Percentiles rank a stretch among this genome's conserved stretches.
Evolutionary conservation across 305 asterid genomes (phyloP).

Genomic region (Vinca major): DNA sequence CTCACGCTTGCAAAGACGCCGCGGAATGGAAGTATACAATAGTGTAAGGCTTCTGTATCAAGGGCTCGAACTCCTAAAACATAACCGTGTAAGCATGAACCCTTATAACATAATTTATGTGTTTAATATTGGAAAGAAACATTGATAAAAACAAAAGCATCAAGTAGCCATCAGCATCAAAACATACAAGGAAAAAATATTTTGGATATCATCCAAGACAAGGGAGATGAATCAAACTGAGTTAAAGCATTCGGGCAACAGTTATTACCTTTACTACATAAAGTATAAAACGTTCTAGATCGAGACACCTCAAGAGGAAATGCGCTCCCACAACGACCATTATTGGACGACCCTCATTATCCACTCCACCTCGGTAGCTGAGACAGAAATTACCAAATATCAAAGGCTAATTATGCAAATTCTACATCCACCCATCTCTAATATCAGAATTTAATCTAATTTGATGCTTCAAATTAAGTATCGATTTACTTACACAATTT

Average conservation of each 20-base stretch:
- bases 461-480: too few species aligned
- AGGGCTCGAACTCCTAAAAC: slow-evolving; percentile 90
- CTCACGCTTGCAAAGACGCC: slow-evolving; percentile 80
- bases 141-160: background rate
- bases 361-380: slow-evolving; percentile 97
- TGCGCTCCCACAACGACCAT: slow-evolving; percentile 99
- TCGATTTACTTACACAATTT: slow-evolving; percentile 62
- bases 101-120: background rate
- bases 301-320: slow-evolving; percentile 89
- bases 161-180: background rate
- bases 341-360: slow-evolving; percentile 83
- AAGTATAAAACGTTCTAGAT: slow-evolving; percentile 74
- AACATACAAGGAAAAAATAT: background rate
- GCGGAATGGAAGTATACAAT: slow-evolving; percentile 92
- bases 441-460: background rate
- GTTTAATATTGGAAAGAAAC: background rate
- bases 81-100: slow-evolving; percentile 6
- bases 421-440: background rate
- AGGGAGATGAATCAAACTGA: background rate
- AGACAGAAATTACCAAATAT: slow-evolving; percentile 4
- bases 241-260: background rate
- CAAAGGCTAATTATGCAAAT: background rate
- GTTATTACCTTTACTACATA: slow-evolving; percentile 70
- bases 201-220: background rate
- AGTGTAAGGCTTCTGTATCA: slow-evolving; percentile 90